Evolutionary conservation across 139 green algal species (phyloP), one percentile per base, ranked within the genome.

Genomic region (Diplosphaera chodatii): DNA sequence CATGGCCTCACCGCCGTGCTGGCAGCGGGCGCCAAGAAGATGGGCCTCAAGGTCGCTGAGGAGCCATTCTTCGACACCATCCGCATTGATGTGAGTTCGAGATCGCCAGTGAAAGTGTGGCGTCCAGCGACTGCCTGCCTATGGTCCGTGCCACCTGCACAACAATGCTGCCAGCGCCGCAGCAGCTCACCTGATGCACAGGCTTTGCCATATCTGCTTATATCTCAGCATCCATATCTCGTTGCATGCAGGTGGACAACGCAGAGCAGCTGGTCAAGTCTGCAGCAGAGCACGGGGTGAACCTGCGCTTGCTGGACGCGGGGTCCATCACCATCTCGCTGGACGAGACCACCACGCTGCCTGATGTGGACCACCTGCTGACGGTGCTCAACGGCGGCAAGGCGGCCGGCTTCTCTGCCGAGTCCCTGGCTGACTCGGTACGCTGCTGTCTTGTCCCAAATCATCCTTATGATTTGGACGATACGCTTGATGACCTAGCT

Each of bases 31-130:
- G 63, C 90, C 32, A 72, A 82, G 66, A 91, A 93, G 81, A 72
- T 96, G 66, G 90, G 95, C 64, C 84, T 86, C 33, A 48, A 64
- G 71, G 77, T 87, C n/a, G 64, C 20, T 41, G 18, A 55, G 5
- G 71, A 56, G 28, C 65, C 82, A 31, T 98, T 98, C 86, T 99
- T 99, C 73, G 95, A 99, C 91, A 99, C 95, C 0, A 87, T 98
- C 4, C 74, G 77, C 55, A 78, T 97, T 65, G 48, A 59, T 18
- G 48, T 59, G 18, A 23, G 48, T 59, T 21, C 82, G n/a, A n/a
- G n/a, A n/a, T n/a, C n/a, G n/a, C n/a, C n/a, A n/a, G n/a, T n/a
- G n/a, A n/a, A n/a, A n/a, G n/a, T n/a, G n/a, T n/a, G n/a, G n/a
- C n/a, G n/a, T n/a, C n/a, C n/a, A n/a, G n/a, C n/a, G n/a, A n/a